A percentile compares a stretch with the other conserved stretches of the same genome.
Conservation (phyloP, 148 eudicot species). For the Camellia lanceoleosa region DNA sequence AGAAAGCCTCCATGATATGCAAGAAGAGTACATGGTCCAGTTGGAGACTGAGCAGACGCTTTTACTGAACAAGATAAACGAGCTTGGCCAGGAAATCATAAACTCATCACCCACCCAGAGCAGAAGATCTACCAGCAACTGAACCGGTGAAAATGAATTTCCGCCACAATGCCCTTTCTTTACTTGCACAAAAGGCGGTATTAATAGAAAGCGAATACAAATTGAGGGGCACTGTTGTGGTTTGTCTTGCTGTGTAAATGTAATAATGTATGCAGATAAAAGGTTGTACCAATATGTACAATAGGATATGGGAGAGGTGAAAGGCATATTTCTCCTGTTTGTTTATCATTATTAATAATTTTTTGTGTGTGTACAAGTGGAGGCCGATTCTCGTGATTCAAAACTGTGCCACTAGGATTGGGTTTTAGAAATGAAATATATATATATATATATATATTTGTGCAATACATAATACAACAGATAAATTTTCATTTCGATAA, state of each 20-base stretch:
- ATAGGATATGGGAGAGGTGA: too few relatives aligned
- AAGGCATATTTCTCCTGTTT: too few relatives aligned
- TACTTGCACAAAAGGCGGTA: too few relatives aligned
- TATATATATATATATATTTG: too few relatives aligned
- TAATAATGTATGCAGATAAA: neutral
- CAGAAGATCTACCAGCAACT: conserved; percentile 31
- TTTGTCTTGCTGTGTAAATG: neutral
- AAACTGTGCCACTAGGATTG: too few relatives aligned
- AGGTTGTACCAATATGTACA: too few relatives aligned
- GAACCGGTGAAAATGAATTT: neutral
- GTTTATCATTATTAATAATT: too few relatives aligned
- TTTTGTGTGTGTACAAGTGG: too few relatives aligned
- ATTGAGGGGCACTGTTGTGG: neutral
- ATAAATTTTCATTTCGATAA: too few relatives aligned
- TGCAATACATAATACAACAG: too few relatives aligned
- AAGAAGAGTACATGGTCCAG: conserved; percentile 74
- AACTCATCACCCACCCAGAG: conserved; percentile 50
- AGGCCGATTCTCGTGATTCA: too few relatives aligned
- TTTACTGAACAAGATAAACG: conserved; percentile 68
- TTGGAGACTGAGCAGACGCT: conserved; percentile 86
- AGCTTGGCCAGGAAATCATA: conserved; percentile 79
- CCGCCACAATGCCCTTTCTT: neutral
- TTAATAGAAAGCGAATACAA: neutral
- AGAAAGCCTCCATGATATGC: conserved; percentile 72
- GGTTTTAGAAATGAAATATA: too few relatives aligned